A percentile compares a stretch with the other conserved stretches of the same genome.
Conservation (phyloP, 2,329 filamentous ascomycete species). For the Aspergillus uvarum region DNA sequence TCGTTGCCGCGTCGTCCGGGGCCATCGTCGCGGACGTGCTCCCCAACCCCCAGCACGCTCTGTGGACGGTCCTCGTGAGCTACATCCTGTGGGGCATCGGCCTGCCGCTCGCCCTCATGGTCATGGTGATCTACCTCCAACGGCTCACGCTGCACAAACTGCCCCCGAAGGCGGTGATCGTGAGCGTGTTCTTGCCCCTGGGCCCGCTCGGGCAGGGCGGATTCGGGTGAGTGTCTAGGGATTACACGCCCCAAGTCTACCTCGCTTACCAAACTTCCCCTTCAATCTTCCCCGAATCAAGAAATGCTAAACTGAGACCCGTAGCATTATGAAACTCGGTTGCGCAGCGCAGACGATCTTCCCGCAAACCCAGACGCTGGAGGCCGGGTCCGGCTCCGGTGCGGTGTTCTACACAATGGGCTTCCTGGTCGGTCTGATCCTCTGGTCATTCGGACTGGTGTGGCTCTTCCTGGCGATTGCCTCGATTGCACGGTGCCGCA, state of each 20-base stretch:
- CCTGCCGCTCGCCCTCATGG: slow-evolving; percentile 59
- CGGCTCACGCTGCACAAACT: slow-evolving; percentile 66
- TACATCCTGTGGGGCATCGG: slow-evolving; percentile 73
- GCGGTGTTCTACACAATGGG: slow-evolving; percentile 37
- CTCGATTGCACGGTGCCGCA: slow-evolving; percentile 34
- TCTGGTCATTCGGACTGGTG: slow-evolving; percentile 43
- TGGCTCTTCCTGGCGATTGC: slow-evolving; percentile 44
- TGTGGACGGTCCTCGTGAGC: slow-evolving; percentile 62
- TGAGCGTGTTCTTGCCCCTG: slow-evolving; percentile 67
- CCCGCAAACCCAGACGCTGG: slow-evolving; percentile 33
- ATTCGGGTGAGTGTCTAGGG: slow-evolving; percentile 46
- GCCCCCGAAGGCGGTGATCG: slow-evolving; percentile 67
- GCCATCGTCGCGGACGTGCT: slow-evolving; percentile 62
- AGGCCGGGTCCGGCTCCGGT: slow-evolving; percentile 26
- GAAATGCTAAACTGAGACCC: too few species aligned
- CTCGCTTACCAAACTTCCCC: too few species aligned
- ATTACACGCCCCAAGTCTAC: too few species aligned
- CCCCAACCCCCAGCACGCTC: slow-evolving; percentile 54
- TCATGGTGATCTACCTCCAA: slow-evolving; percentile 69
- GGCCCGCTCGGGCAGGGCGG: slow-evolving; percentile 67
- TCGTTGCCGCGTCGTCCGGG: slow-evolving; percentile 66
- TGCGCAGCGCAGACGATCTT: slow-evolving; percentile 45
- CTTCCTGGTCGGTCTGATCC: slow-evolving; percentile 37
- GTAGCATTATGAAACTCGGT: slow-evolving; percentile 51
- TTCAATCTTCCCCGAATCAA: too few species aligned